A percentile compares a stretch with the other conserved stretches of the same genome.
Conservation (phyloP, 106 monocot genomes). For the Apostasia ramifera region DNA sequence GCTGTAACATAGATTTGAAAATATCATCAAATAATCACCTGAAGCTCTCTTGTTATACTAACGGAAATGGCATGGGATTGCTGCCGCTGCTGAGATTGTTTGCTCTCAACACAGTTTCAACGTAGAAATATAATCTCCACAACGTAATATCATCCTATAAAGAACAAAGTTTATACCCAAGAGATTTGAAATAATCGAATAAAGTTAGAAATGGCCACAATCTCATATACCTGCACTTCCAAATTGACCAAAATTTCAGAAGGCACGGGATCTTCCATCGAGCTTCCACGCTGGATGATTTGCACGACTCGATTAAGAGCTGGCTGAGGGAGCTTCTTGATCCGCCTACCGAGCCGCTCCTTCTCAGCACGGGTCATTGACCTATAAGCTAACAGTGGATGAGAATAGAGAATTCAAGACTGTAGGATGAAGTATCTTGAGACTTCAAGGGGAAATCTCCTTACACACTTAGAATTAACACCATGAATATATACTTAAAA, state of each 20-base stretch:
- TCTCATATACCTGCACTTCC: slow-evolving; percentile 21
- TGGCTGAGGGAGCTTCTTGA: slow-evolving; percentile 44
- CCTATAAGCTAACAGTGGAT: slow-evolving; percentile 11
- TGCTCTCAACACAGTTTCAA: slow-evolving; percentile 20
- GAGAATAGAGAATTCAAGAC: too few species aligned
- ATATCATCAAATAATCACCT: too few species aligned
- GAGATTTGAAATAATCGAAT: background rate
- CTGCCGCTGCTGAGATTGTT: slow-evolving; percentile 11
- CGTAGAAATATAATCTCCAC: slow-evolving; percentile 38
- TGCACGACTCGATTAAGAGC: slow-evolving; percentile 32
- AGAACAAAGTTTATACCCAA: background rate
- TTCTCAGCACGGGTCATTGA: slow-evolving; percentile 43
- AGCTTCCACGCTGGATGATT: slow-evolving; percentile 18
- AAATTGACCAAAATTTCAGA: slow-evolving; percentile 29
- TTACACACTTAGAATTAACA: too few species aligned
- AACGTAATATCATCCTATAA: slow-evolving; percentile 27
- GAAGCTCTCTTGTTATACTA: background rate
- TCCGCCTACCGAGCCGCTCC: slow-evolving; percentile 32
- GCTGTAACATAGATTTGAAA: too few species aligned
- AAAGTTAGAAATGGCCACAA: too few species aligned
- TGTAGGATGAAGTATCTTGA: too few species aligned
- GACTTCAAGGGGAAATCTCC: too few species aligned
- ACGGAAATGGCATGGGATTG: background rate
- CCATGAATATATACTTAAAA: too few species aligned
- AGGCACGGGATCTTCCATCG: background rate